Conservation (phyloP, 2,329 filamentous ascomycete genomes). For the Pestalotiopsis sp. region DNA sequence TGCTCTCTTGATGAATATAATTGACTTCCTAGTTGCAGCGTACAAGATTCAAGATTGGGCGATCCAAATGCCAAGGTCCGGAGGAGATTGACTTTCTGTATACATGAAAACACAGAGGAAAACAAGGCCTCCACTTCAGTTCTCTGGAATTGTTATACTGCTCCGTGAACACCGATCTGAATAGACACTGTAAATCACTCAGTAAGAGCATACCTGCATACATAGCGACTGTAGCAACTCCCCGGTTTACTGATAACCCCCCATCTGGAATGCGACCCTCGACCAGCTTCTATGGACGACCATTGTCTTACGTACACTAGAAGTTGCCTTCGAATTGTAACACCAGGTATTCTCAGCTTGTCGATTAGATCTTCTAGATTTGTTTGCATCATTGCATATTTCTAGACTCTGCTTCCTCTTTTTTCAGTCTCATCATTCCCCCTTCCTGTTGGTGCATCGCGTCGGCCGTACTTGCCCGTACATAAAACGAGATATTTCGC, state of each 20-base stretch:
- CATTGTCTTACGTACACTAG: background rate
- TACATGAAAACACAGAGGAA: background rate
- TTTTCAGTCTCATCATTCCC: background rate
- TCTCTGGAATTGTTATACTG: too few species aligned
- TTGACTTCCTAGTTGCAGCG: background rate
- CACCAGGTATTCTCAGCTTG: background rate
- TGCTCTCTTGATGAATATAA: background rate
- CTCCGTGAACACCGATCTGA: too few species aligned
- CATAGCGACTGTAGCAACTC: background rate
- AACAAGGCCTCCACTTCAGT: background rate
- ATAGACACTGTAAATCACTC: background rate
- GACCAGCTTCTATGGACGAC: background rate
- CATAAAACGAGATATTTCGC: background rate
- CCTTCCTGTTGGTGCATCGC: background rate
- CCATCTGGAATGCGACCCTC: background rate
- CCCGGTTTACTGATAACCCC: background rate
- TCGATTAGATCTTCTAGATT: background rate
- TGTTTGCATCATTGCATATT: background rate
- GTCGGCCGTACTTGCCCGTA: background rate
- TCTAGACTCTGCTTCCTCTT: background rate
- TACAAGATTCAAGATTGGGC: background rate
- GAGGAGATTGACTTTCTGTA: background rate
- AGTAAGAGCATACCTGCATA: background rate
- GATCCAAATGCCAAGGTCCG: background rate
- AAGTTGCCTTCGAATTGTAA: background rate